Conservation (phyloP, 495 filamentous ascomycete species). For the Aspergillus olivimuriae region DNA sequence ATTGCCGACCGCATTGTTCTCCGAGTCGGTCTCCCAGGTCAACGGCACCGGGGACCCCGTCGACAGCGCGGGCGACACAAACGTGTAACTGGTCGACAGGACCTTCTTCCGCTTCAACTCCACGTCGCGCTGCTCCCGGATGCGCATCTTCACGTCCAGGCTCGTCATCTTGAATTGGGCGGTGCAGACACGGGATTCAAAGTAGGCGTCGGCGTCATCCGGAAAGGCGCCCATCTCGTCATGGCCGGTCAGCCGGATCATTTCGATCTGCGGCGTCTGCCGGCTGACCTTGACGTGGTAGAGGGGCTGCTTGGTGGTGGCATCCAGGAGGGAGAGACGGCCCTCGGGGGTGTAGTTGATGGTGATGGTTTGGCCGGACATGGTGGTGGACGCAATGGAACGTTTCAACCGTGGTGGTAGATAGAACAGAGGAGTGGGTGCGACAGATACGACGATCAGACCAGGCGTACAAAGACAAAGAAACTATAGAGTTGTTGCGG, state of each 20-base stretch:
- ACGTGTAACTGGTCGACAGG: slow-evolving; percentile 2
- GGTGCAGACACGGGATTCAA: background rate
- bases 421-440: no score
- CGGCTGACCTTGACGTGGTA: slow-evolving; percentile 6
- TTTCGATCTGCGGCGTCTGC: slow-evolving; percentile 3
- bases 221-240: background rate
- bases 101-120: background rate
- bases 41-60: background rate
- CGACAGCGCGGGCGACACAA: background rate
- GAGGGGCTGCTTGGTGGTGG: background rate
- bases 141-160: slow-evolving; percentile 2
- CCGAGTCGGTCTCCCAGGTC: slow-evolving; percentile 3
- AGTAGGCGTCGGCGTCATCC: background rate
- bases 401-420: no score
- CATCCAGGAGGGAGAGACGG: slow-evolving; percentile 7
- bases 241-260: background rate
- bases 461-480: no score
- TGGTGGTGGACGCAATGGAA: no score
- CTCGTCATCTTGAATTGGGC: slow-evolving; percentile 4
- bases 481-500: no score
- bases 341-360: no score
- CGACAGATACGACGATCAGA: no score
- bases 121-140: background rate
- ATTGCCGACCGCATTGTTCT: slow-evolving; percentile 2
- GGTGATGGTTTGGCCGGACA: no score